A percentile compares a stretch with the other conserved stretches of the same genome.
These are phyloP conservation scores for Tuber aestivum DNA, from an alignment of 495 filamentous ascomycete genomes.

Conservation along the genomic window DNA sequence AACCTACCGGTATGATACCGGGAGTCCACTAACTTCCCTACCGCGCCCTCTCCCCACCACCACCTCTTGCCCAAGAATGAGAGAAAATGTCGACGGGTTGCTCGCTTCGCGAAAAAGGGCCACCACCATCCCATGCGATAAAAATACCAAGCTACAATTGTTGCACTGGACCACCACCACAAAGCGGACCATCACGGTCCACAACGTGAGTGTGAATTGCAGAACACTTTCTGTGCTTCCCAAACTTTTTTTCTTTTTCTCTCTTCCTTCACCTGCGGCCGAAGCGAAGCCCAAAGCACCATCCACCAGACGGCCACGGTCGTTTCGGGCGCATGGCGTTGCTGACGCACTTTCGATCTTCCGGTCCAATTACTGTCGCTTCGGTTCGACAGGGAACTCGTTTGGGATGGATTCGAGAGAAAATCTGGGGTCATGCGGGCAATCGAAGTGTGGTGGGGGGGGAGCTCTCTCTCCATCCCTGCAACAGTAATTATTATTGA, in stretches of 20 bases:
- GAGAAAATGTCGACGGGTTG: background rate
- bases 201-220: background rate
- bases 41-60: too few species aligned
- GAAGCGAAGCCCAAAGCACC: slow-evolving; percentile 31
- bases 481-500: background rate
- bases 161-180: background rate
- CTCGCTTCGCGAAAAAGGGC: background rate
- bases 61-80: background rate
- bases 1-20: too few species aligned
- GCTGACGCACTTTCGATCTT: slow-evolving; percentile 39
- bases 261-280: slow-evolving; percentile 15
- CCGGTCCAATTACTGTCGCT: slow-evolving; percentile 35
- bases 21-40: too few species aligned
- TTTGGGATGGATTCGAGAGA: slow-evolving; percentile 29
- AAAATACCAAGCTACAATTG: background rate
- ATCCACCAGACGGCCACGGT: slow-evolving; percentile 7
- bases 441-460: slow-evolving; percentile 31
- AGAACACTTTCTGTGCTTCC: background rate
- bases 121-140: background rate
- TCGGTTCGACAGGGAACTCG: slow-evolving; percentile 15
- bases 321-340: slow-evolving; percentile 27
- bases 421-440: slow-evolving; percentile 41
- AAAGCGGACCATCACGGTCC: background rate
- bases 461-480: slow-evolving; percentile 22
- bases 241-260: slow-evolving; percentile 9